Evolutionary conservation across 2,329 filamentous ascomycete genomes (phyloP).

Genomic region (Colletotrichum tofieldiae): DNA sequence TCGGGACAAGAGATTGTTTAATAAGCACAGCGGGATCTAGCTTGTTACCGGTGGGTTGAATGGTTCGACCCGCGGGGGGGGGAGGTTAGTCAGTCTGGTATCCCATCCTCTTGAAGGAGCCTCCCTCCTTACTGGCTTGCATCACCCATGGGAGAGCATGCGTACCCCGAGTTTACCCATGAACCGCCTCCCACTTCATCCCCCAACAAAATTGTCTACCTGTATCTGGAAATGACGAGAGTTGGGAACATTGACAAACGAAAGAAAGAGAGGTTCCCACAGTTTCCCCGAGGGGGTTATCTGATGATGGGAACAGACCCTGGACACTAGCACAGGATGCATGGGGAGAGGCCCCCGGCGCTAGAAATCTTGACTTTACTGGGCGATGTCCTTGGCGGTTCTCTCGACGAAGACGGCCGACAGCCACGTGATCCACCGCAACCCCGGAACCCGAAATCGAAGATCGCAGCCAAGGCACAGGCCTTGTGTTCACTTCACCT

Average conservation of each 20-base stretch:
- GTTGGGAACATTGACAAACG: background rate
- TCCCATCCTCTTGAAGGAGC: no score
- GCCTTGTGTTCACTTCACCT: background rate
- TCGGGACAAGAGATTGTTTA: no score
- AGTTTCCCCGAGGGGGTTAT: background rate
- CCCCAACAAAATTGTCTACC: no score
- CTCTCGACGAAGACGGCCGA: background rate
- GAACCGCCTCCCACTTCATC: no score
- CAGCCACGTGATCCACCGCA: background rate
- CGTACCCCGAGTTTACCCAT: no score
- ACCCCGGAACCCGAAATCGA: background rate
- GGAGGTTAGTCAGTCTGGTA: no score
- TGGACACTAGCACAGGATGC: background rate
- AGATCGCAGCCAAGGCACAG: background rate
- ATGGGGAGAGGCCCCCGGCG: background rate
- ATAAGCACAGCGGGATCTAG: no score
- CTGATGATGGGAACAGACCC: background rate
- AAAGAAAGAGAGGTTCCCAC: background rate
- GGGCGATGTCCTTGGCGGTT: conserved; percentile 6
- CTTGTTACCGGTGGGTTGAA: no score
- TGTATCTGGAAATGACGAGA: background rate
- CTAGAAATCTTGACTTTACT: conserved; percentile 30
- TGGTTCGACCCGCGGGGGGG: no score
- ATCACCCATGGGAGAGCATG: no score
- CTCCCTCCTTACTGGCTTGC: no score